Conservation (phyloP, 352 stramenopile genomes). For the Phytophthora pistaciae region DNA sequence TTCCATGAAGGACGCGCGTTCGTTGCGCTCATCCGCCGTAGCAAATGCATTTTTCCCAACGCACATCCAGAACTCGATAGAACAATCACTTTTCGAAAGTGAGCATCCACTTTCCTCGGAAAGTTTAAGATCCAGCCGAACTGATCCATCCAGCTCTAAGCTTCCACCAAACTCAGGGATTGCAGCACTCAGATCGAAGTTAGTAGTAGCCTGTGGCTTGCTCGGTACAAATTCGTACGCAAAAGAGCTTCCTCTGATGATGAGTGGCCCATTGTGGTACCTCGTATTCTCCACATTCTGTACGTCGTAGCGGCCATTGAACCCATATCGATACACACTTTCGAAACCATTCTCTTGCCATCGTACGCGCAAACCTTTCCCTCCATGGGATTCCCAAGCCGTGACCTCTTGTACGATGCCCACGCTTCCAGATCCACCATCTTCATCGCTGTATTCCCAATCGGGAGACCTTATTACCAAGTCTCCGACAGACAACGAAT, state of each 20-base stretch:
- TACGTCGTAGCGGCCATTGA: constrained; percentile 70
- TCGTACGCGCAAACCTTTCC: constrained; percentile 64
- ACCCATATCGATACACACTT: constrained; percentile 72
- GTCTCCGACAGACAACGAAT: constrained; percentile 54
- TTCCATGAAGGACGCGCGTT: constrained; percentile 21
- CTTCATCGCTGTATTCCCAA: constrained; percentile 82
- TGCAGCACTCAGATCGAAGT: constrained; percentile 22
- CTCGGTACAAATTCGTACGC: constrained; percentile 49
- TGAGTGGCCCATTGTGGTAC: constrained; percentile 40
- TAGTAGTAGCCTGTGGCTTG: constrained; percentile 4
- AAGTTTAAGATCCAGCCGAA: constrained; percentile 35
- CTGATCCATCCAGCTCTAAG: constrained; percentile 46
- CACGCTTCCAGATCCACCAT: constrained; percentile 66
- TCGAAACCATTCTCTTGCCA: constrained; percentile 53
- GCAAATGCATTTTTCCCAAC: constrained; percentile 23
- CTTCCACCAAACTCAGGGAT: constrained; percentile 25
- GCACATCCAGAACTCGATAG: constrained; percentile 65
- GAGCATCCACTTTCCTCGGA: constrained; percentile 22
- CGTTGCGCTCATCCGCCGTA: background rate
- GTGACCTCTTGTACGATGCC: constrained; percentile 67
- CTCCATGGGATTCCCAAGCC: constrained; percentile 53
- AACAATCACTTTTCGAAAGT: constrained; percentile 47
- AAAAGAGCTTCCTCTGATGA: constrained; percentile 55
- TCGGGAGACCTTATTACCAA: constrained; percentile 67
- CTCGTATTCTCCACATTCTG: constrained; percentile 34